A percentile compares a stretch with the other conserved stretches of the same genome.
These are phyloP conservation scores for Coemansia aciculifera DNA, from an alignment of 192 early-diverging fungal genomes.

Conservation along the genomic window DNA sequence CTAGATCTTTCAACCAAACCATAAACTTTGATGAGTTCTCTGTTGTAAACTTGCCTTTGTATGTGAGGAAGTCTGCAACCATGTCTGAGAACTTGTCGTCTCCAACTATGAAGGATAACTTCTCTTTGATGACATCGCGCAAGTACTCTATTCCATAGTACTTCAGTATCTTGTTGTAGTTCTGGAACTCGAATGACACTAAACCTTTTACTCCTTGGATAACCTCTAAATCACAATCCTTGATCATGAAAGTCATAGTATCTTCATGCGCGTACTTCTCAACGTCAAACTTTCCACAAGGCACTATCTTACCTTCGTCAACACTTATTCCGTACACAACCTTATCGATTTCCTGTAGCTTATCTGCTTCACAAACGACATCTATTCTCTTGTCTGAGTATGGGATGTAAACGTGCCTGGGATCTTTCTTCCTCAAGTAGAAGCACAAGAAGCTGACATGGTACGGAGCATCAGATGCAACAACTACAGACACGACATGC, in stretches of 20 bases:
- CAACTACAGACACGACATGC: neutral
- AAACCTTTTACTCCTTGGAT: neutral
- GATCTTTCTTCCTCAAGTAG: neutral
- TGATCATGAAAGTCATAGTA: neutral
- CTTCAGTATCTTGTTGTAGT: neutral
- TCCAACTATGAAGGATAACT: neutral
- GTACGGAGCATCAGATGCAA: neutral
- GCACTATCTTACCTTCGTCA: neutral
- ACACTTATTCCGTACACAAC: neutral
- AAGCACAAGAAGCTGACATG: neutral
- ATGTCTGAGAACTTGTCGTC: neutral
- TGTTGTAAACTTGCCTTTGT: neutral
- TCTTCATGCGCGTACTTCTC: neutral
- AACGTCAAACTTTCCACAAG: neutral
- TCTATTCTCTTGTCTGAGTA: neutral
- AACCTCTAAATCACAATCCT: neutral
- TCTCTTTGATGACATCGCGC: neutral
- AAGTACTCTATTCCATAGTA: neutral
- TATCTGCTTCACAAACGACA: neutral
- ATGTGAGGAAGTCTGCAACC: neutral
- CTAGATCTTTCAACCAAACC: neutral
- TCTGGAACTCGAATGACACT: neutral
- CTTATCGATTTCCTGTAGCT: neutral
- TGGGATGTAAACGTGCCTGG: neutral
- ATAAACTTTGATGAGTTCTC: neutral